phyloP scores from a whole-genome alignment of 345 rosid species.

The Balakata baccata region DNA sequence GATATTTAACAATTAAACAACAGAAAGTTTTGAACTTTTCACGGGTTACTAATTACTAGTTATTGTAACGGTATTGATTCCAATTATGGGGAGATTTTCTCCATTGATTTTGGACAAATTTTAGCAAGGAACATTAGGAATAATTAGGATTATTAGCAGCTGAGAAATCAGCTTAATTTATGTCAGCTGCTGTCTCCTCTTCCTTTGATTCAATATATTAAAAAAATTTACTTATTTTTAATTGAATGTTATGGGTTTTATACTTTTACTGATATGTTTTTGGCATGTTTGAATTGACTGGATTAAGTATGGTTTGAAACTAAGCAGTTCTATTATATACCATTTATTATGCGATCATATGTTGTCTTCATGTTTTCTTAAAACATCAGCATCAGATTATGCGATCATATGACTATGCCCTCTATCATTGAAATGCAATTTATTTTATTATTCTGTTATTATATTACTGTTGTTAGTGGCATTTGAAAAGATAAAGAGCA shows the following conservation, averaged over 20 bases:
- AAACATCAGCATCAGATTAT: no score
- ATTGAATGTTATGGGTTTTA: background rate
- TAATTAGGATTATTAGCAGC: background rate
- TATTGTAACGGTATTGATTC: background rate
- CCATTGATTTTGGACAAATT: background rate
- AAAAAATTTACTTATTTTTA: background rate
- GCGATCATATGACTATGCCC: no score
- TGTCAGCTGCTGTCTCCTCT: constrained; percentile 4
- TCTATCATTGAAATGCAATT: no score
- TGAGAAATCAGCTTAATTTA: constrained; percentile 9
- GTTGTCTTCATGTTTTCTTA: no score
- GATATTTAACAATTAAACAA: background rate
- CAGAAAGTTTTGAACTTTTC: background rate
- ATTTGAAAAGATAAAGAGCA: no score
- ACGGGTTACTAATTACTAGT: background rate
- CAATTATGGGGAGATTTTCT: constrained; percentile 1
- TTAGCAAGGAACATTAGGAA: background rate
- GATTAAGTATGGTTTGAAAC: background rate
- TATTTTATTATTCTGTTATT: no score
- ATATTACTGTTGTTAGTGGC: no score
- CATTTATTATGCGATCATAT: no score
- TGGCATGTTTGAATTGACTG: background rate
- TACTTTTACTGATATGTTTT: background rate
- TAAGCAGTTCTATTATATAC: background rate
- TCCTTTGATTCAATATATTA: background rate